These are phyloP conservation scores for Plenodomus biglobosus DNA, from an alignment of 2,329 filamentous ascomycete genomes.

Conservation along the genomic window DNA sequence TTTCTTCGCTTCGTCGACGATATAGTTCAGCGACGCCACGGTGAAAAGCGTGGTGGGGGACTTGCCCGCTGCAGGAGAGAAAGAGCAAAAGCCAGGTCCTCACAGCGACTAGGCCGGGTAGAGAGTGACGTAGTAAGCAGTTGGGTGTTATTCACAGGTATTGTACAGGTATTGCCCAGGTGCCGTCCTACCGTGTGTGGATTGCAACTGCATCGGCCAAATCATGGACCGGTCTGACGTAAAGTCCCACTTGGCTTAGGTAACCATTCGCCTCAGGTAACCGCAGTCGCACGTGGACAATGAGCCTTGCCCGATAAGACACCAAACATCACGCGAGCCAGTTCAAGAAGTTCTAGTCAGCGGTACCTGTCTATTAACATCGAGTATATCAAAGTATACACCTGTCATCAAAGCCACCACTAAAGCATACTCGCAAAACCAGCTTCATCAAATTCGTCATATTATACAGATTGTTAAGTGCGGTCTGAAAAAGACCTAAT, in stretches of 20 bases:
- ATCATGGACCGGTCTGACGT: conserved; percentile 17
- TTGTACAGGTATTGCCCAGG: too few relatives aligned
- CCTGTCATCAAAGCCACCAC: neutral
- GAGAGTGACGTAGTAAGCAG: conserved; percentile 17
- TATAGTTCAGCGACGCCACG: conserved; percentile 41
- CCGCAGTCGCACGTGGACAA: neutral
- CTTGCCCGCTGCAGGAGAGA: conserved; percentile 15
- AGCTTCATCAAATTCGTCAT: conserved; percentile 13
- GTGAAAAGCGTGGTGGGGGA: conserved; percentile 23
- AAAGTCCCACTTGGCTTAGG: conserved; percentile 4
- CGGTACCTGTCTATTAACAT: too few relatives aligned
- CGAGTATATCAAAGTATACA: neutral
- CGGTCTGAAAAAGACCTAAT: conserved; percentile 12
- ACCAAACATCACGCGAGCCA: neutral
- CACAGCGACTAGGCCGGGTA: conserved; percentile 5
- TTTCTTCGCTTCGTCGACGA: conserved; percentile 42
- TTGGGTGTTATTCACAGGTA: neutral
- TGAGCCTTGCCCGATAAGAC: too few relatives aligned
- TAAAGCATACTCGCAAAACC: neutral
- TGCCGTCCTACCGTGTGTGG: too few relatives aligned
- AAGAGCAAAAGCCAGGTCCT: conserved; percentile 16
- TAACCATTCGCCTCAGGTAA: too few relatives aligned
- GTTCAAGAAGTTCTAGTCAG: too few relatives aligned
- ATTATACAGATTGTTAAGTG: conserved; percentile 20
- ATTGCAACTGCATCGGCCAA: conserved; percentile 10